These are phyloP conservation scores for Panicum virgatum DNA, from an alignment of 202 grass and related monocot species.

Conservation along the genomic window DNA sequence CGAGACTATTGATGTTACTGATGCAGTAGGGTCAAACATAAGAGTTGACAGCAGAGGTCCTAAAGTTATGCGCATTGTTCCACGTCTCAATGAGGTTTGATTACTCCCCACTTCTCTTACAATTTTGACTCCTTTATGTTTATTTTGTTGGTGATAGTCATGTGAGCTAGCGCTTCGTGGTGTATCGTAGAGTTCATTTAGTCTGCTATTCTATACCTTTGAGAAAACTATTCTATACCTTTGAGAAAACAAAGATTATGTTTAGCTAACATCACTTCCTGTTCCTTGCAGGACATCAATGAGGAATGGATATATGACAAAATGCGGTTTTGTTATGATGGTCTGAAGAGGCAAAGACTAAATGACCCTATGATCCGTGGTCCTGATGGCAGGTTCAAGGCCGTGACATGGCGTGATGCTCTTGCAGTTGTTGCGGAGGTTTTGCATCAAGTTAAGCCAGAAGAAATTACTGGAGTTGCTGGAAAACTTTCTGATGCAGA, in stretches of 20 bases:
- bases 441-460: slow-evolving; percentile 80
- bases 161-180: background rate
- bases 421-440: slow-evolving; percentile 87
- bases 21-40: slow-evolving; percentile 97
- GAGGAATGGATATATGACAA: slow-evolving; percentile 99
- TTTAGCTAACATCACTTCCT: background rate
- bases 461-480: slow-evolving; percentile 94
- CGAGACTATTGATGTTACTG: slow-evolving; percentile 95
- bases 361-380: slow-evolving; percentile 99
- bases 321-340: slow-evolving; percentile 96
- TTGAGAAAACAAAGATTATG: background rate
- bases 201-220: too few relatives aligned
- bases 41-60: slow-evolving; percentile 96
- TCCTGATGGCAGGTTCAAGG: slow-evolving; percentile 88
- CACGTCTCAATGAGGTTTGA: slow-evolving; percentile 91
- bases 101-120: slow-evolving; percentile 15
- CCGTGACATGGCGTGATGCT: slow-evolving; percentile 87
- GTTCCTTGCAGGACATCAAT: slow-evolving; percentile 82
- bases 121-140: background rate
- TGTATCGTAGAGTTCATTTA: background rate
- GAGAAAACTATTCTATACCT: too few relatives aligned
- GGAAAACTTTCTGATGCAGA: slow-evolving; percentile 96
- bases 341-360: slow-evolving; percentile 94
- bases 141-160: slow-evolving; percentile 8
- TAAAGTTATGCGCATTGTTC: slow-evolving; percentile 95